Percentiles rank a stretch among this genome's conserved stretches.
phyloP scores from a whole-genome alignment of 306 rosid species.

The Castanea mollissima region DNA sequence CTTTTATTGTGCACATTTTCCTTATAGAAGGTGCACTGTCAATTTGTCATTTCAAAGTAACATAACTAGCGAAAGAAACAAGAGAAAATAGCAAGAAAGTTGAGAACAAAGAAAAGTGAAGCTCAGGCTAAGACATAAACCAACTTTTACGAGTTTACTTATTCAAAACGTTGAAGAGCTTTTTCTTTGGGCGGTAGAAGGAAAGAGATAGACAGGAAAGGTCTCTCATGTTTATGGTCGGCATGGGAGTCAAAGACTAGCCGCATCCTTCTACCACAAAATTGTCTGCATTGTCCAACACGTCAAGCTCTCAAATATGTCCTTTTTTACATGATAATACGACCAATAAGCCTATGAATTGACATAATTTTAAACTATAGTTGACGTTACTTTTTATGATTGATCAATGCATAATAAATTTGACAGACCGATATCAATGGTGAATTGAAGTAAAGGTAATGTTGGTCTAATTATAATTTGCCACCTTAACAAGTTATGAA shows the following conservation, averaged over 20 bases:
- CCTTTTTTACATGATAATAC: constrained; percentile 1
- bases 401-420: no score
- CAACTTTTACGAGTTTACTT: constrained; percentile 46
- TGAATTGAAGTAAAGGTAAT: fast-evolving
- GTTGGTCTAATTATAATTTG: no score
- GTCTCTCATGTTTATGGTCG: constrained; percentile 19
- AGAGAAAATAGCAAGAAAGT: constrained; percentile 1
- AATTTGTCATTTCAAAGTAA: background rate
- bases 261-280: constrained; percentile 12
- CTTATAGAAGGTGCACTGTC: background rate
- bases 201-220: constrained; percentile 27
- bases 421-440: no score
- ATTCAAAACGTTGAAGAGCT: constrained; percentile 41
- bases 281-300: constrained; percentile 27
- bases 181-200: constrained; percentile 91
- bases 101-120: background rate
- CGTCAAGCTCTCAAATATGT: constrained; percentile 13
- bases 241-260: constrained; percentile 33
- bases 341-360: background rate
- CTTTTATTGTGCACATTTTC: constrained; percentile 8
- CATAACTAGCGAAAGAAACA: background rate
- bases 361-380: no score
- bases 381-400: no score
- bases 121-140: constrained; percentile 35
- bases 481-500: no score